Conservation (phyloP, 768 basidiomycete genomes). For the Mycena kentingensis region DNA sequence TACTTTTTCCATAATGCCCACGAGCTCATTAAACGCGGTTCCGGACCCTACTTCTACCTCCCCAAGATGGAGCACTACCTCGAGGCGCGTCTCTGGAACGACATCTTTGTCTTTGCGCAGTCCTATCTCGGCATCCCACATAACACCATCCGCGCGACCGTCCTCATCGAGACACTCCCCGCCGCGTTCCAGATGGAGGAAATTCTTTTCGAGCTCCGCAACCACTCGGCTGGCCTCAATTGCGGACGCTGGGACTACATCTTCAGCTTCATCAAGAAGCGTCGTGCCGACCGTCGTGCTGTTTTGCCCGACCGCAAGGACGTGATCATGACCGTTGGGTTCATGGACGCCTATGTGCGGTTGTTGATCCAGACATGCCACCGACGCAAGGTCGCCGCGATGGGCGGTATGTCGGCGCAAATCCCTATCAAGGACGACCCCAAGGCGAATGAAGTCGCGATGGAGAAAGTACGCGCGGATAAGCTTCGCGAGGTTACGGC, state of each 20-base stretch:
- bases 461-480: constrained; percentile 93
- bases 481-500: constrained; percentile 94
- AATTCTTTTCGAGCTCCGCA: constrained; percentile 93
- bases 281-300: constrained; percentile 84
- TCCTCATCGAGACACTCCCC: constrained; percentile 94
- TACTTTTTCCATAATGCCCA: constrained; percentile 98
- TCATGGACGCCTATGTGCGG: constrained; percentile 96
- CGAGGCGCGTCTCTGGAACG: constrained; percentile 97
- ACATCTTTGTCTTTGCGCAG: constrained; percentile 93
- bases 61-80: constrained; percentile 99
- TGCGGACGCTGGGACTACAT: constrained; percentile 98
- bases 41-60: constrained; percentile 95
- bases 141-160: constrained; percentile 89
- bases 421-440: constrained; percentile 98
- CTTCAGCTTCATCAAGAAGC: constrained; percentile 98
- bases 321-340: constrained; percentile 96
- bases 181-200: constrained; percentile 99
- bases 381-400: constrained; percentile 98
- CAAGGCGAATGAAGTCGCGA: constrained; percentile 88
- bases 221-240: constrained; percentile 94
- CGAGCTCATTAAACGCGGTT: constrained; percentile 84
- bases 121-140: constrained; percentile 85
- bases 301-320: constrained; percentile 95
- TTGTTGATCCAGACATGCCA: constrained; percentile 98
- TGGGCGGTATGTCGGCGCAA: constrained; percentile 99